A percentile compares a stretch with the other conserved stretches of the same genome.
These are phyloP conservation scores for Trichoderma sp. DNA, from an alignment of 2,329 filamentous ascomycete species.

Conservation along the genomic window DNA sequence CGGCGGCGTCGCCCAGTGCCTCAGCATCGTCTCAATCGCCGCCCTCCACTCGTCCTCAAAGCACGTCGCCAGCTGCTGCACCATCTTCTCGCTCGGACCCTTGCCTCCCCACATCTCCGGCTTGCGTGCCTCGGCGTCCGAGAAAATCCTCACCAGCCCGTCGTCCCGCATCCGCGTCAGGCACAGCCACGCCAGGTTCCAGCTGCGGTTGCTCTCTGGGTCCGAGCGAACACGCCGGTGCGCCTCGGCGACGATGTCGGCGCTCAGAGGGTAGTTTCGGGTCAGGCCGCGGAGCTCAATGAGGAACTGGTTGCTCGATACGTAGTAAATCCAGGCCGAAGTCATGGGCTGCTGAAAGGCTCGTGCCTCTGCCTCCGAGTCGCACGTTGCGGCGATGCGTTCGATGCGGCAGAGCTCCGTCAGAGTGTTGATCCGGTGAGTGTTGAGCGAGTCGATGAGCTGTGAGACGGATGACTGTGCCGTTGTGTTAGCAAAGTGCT, in stretches of 20 bases:
- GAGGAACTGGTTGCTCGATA: conserved; percentile 66
- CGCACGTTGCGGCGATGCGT: conserved; percentile 57
- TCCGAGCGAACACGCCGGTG: conserved; percentile 62
- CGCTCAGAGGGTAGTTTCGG: conserved; percentile 64
- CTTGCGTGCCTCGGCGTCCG: conserved; percentile 57
- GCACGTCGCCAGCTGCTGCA: conserved; percentile 57
- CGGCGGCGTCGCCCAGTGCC: conserved; percentile 64
- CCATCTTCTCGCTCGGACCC: conserved; percentile 53
- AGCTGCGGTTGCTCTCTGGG: conserved; percentile 64
- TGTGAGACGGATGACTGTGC: conserved; percentile 34
- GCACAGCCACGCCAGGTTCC: conserved; percentile 74
- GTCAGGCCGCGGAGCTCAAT: conserved; percentile 68
- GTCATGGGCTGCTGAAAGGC: conserved; percentile 64
- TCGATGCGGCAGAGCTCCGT: conserved; percentile 71
- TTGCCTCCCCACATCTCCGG: conserved; percentile 69
- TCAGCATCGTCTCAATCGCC: conserved; percentile 63
- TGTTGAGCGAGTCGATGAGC: conserved; percentile 61
- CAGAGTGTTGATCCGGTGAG: conserved; percentile 70
- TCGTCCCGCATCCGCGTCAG: conserved; percentile 63
- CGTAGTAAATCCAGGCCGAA: conserved; percentile 68
- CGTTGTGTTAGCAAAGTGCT: background rate
- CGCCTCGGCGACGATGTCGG: conserved; percentile 62
- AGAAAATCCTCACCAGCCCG: conserved; percentile 59
- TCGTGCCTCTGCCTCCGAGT: conserved; percentile 56
- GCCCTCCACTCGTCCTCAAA: conserved; percentile 66